Conservation (phyloP, 2,329 filamentous ascomycete genomes). For the Colletotrichum abscissum region DNA sequence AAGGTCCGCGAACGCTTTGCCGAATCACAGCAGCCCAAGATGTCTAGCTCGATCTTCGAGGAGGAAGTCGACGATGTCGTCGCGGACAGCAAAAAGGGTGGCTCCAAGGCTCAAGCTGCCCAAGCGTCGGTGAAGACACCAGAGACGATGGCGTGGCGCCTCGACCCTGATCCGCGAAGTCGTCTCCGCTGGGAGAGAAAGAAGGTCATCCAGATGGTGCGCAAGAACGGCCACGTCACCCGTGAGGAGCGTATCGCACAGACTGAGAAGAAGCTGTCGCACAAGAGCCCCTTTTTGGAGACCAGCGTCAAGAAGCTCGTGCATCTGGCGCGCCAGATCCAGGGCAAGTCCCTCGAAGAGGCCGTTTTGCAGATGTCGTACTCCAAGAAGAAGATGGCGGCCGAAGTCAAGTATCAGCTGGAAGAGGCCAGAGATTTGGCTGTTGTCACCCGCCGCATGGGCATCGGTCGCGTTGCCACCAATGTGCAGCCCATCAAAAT, state of each 20-base stretch:
- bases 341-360: conserved; percentile 93
- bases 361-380: conserved; percentile 96
- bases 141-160: conserved; percentile 68
- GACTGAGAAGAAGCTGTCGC: conserved; percentile 64
- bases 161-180: conserved; percentile 80
- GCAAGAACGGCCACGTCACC: conserved; percentile 73
- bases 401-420: conserved; percentile 82
- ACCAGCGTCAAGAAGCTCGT: conserved; percentile 94
- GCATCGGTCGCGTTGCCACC: conserved; percentile 61
- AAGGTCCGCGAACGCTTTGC: conserved; percentile 55
- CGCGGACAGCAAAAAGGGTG: conserved; percentile 47
- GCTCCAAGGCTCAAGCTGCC: conserved; percentile 38
- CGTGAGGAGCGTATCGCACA: conserved; percentile 75
- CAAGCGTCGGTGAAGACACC: conserved; percentile 51
- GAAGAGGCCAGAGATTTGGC: conserved; percentile 86
- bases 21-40: conserved; percentile 47
- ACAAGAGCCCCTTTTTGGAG: conserved; percentile 78
- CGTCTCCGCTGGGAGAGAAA: conserved; percentile 84
- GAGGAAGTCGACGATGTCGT: conserved; percentile 58
- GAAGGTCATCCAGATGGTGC: conserved; percentile 83
- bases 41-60: conserved; percentile 72
- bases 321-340: conserved; percentile 86
- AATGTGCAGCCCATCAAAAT: conserved; percentile 60
- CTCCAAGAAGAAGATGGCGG: conserved; percentile 91
- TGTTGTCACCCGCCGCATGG: conserved; percentile 86